Evolutionary conservation across 75 land plant genomes (phyloP).

Genomic region (Pseudotsuga menziesii): DNA sequence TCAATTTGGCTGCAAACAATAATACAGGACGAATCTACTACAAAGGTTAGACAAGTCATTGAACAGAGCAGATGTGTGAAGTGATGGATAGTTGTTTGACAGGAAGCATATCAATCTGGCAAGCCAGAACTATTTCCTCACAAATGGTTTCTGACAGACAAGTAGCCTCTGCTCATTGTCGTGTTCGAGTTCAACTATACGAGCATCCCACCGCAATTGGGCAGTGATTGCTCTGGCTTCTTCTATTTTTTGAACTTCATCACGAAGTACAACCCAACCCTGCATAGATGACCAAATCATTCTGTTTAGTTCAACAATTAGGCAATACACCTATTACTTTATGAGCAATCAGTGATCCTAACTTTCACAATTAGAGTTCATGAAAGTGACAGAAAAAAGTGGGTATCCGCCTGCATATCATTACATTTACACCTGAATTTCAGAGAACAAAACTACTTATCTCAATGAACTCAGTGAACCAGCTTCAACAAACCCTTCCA

Average conservation of each 20-base stretch:
- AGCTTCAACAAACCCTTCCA: slow-evolving; percentile 5
- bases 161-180: slow-evolving; percentile 60
- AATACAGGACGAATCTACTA: slow-evolving; percentile 3
- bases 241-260: slow-evolving; percentile 45
- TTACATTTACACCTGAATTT: no score
- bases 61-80: background rate
- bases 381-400: no score
- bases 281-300: slow-evolving; percentile 18
- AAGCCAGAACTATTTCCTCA: slow-evolving; percentile 30
- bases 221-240: slow-evolving; percentile 41
- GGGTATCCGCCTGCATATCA: no score
- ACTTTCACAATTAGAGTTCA: no score
- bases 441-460: background rate
- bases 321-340: background rate
- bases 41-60: slow-evolving; percentile 10
- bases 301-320: background rate
- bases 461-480: background rate
- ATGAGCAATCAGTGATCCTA: background rate
- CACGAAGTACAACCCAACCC: slow-evolving; percentile 59
- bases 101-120: slow-evolving; percentile 1
- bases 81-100: background rate
- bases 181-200: slow-evolving; percentile 58
- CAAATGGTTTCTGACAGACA: slow-evolving; percentile 67
- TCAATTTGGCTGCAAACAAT: slow-evolving; percentile 7
- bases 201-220: slow-evolving; percentile 70